Evolutionary conservation across 768 basidiomycete genomes (phyloP), one percentile per base, ranked within the genome.

Genomic region (Cystofilobasidium bisporidii): DNA sequence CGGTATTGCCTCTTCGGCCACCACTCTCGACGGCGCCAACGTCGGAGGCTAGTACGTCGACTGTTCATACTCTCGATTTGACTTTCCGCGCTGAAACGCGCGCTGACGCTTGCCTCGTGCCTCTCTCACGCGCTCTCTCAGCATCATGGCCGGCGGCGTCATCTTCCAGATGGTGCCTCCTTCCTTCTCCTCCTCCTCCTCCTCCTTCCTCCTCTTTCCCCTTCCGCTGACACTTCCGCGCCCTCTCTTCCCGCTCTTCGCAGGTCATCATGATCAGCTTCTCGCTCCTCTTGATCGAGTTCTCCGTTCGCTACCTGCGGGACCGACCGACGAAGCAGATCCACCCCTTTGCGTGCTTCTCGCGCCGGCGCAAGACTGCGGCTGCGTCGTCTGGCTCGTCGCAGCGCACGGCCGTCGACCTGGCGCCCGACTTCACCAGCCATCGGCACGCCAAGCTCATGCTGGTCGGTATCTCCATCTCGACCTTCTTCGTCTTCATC

Each of bases 1-100:
- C 24, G 86, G 81, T 0, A 72, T 81, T n/a, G 85, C 85, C 0
- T 78, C 82, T 4, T 73, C 74, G 0, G 66, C 63, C 2, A 8
- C 17, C 15, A 64, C 63, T 11, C 26, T 17, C 17, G 12, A 8
- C 15, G 63, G 28, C 5, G 33, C 63, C 2, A 41, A 64, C 22
- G 18, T n/a, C 26, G 63, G 63, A 28, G 63, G 50, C 17, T 22
- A 43, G 45, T 28, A 33, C 30, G 32, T 47, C 10, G n/a, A n/a
- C n/a, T n/a, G n/a, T n/a, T n/a, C n/a, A n/a, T n/a, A n/a, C n/a
- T n/a, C n/a, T n/a, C n/a, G n/a, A n/a, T n/a, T 64, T 18, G 22
- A 5, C 33, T 22, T 28, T 2, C n/a, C 26, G 17, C 38, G 24
- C 64, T 57, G 50, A 63, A 32, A 10, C 43, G 40, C 28, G 6